Evolutionary conservation across 108 stramenopile genomes (phyloP).

Genomic region (Cyclotella baltica): DNA sequence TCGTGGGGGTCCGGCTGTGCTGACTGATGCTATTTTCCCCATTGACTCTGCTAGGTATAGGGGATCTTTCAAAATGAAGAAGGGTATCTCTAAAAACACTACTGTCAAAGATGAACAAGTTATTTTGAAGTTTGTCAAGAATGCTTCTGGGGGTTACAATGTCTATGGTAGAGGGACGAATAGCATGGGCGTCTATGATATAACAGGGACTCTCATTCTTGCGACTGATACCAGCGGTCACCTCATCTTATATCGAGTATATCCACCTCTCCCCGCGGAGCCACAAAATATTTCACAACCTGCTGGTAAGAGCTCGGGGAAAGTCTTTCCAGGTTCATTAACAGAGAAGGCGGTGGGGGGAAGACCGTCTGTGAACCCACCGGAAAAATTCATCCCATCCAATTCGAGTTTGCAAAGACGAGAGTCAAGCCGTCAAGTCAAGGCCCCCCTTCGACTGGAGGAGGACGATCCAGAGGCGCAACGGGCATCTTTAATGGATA

Average conservation of each 20-base stretch:
- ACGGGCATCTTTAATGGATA: conserved; percentile 70
- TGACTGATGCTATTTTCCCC: conserved; percentile 54
- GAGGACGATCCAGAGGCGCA: conserved; percentile 85
- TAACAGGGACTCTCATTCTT: conserved; percentile 68
- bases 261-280: conserved; percentile 52
- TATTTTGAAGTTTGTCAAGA: conserved; percentile 77
- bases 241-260: conserved; percentile 82
- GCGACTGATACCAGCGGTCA: conserved; percentile 60
- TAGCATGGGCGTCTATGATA: conserved; percentile 65
- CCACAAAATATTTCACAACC: conserved; percentile 13
- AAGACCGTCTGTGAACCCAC: conserved; percentile 39
- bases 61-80: conserved; percentile 51
- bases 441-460: conserved; percentile 78
- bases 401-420: conserved; percentile 59
- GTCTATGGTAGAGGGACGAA: conserved; percentile 81
- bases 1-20: conserved; percentile 75
- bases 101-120: conserved; percentile 71
- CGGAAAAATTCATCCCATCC: conserved; percentile 41
- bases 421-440: conserved; percentile 73
- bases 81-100: conserved; percentile 71
- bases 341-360: conserved; percentile 43
- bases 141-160: conserved; percentile 70
- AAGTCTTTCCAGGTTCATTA: conserved; percentile 47
- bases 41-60: conserved; percentile 13
- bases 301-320: conserved; percentile 30